Evolutionary conservation across 371 early-diverging fungal genomes (phyloP), one percentile per base, ranked within the genome.

Genomic region (Mucor piriformis): DNA sequence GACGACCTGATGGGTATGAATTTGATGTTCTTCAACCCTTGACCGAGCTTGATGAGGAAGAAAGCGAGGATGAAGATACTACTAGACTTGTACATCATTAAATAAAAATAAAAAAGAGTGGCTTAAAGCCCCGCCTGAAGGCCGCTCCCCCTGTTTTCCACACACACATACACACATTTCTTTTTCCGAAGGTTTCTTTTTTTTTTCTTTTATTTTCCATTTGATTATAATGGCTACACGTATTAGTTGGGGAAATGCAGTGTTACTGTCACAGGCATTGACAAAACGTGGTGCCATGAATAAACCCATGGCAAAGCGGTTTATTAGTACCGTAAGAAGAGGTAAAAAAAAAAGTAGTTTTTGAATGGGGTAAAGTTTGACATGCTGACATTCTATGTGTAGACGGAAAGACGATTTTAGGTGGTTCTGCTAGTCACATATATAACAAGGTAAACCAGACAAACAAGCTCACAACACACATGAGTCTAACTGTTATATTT

Each of bases 11-110:
- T 47, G 69, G 65, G 24, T 64, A 64, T 34, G 69, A 69, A 42
- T 69, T 69, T 49, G 64, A 64, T 43, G 61, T 61, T 3, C 48
- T 69, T 13, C 62, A 64, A 21, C 63, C 67, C 6, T 43, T 67
- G 18, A 67, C 67, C 3, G 62, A 62, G 10, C 25, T 67, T n/a
- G 56, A 64, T 3, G 69, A 69, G 37, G 54, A 61, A n/a, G 60
- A 60, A 8, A 1, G 25, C 15, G 60, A 56, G 3, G 66, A 65
- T 13, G 50, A 54, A 12, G 16, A 40, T 33, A 27, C 23, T 32
- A 33, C 16, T 34, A 54, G 55, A 53, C 21, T 43, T 50, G 38
- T 59, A 33, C 12, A 37, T 7, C 37, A 40, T 27, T 33, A 53
- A 35, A 37, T 47, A 46, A 15, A 10, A 43, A 20, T 20, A 43